Conservation (phyloP, 164 flowering plant genomes). For the Aristolochia fimbriata region DNA sequence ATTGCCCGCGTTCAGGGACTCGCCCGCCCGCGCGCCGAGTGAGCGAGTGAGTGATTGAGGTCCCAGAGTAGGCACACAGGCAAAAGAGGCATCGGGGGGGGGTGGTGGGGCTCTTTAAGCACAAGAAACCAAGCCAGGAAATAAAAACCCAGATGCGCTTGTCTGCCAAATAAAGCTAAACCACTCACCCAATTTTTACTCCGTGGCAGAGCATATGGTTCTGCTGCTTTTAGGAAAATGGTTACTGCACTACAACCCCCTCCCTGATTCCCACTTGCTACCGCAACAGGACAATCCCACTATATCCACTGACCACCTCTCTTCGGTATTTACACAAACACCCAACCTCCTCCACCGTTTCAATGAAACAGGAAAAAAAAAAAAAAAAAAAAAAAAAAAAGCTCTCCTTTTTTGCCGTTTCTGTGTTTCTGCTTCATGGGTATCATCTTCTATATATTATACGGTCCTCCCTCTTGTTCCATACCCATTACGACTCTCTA, state of each 20-base stretch:
- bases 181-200: background rate
- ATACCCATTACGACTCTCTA: too few species aligned
- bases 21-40: too few species aligned
- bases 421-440: background rate
- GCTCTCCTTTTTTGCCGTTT: too few species aligned
- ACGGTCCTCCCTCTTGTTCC: too few species aligned
- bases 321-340: background rate
- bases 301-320: background rate
- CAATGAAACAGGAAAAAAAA: too few species aligned
- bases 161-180: conserved; percentile 7
- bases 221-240: conserved; percentile 1
- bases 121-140: conserved; percentile 4
- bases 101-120: conserved; percentile 3
- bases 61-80: conserved; percentile 1
- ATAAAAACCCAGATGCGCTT: conserved; percentile 4
- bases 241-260: background rate
- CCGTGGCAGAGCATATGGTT: conserved; percentile 1
- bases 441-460: too few species aligned
- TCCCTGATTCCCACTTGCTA: background rate
- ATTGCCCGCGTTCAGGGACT: too few species aligned
- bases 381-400: too few species aligned
- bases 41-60: background rate
- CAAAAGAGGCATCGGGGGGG: background rate
- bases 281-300: background rate
- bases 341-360: background rate